Percentiles rank a stretch among this genome's conserved stretches.
These are phyloP conservation scores for Herpotrichia juniperi DNA, from an alignment of 2,329 filamentous ascomycete genomes.

Conservation along the genomic window DNA sequence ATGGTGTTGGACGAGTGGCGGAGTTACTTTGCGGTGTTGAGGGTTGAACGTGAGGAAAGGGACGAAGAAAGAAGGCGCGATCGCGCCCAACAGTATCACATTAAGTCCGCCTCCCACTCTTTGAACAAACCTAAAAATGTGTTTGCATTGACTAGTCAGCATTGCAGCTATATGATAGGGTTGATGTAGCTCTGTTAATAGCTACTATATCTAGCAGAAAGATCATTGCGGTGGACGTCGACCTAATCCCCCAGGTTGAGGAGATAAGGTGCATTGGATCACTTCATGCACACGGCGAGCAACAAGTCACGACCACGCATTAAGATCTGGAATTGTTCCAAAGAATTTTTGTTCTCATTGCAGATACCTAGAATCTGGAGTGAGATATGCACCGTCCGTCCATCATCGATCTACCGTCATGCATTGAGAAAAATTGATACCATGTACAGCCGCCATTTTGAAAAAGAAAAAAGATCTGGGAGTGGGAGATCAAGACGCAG, in stretches of 20 bases:
- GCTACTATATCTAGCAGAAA: no score
- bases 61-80: background rate
- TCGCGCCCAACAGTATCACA: background rate
- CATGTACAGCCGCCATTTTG: background rate
- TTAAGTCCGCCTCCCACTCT: background rate
- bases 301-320: no score
- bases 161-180: no score
- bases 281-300: no score
- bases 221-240: no score
- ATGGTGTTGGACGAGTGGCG: constrained; percentile 2
- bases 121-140: no score
- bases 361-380: background rate
- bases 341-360: background rate
- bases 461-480: background rate
- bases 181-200: no score
- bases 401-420: background rate
- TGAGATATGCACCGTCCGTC: background rate
- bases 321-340: no score
- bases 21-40: background rate
- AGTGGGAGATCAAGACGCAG: background rate
- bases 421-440: background rate
- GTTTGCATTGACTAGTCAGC: no score
- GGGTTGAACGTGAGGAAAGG: no score
- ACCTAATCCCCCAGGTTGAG: no score
- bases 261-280: no score